Evolutionary conservation across 768 basidiomycete species (phyloP).

Genomic region (Imleria badia): DNA sequence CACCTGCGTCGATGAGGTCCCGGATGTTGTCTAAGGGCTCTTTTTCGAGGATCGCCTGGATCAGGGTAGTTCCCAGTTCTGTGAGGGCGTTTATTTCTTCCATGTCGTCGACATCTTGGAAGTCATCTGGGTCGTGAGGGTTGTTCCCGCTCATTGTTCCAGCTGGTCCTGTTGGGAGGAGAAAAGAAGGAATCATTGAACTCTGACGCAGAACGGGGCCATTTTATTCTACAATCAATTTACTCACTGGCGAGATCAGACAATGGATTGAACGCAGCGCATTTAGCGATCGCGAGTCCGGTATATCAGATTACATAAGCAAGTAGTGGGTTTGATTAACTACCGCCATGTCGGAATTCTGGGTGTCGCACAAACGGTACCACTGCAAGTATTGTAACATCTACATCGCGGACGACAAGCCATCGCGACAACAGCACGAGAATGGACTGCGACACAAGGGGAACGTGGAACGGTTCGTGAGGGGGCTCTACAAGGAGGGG

Average conservation of each 20-base stretch:
- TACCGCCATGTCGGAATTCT: conserved; percentile 78
- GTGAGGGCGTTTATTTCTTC: conserved; percentile 47
- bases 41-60: conserved; percentile 54
- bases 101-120: conserved; percentile 29
- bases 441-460: conserved; percentile 93
- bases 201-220: not conserved
- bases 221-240: not conserved
- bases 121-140: conserved; percentile 2
- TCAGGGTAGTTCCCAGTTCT: conserved; percentile 57
- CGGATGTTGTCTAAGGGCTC: conserved; percentile 46
- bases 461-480: conserved; percentile 88
- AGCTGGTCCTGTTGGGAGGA: not conserved
- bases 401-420: conserved; percentile 94
- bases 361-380: conserved; percentile 91
- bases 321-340: not conserved
- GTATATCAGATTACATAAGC: conserved; percentile 18
- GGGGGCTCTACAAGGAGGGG: conserved; percentile 90
- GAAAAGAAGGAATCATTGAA: not conserved
- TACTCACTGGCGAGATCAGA: conserved; percentile 1
- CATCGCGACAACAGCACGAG: conserved; percentile 90
- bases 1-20: conserved; percentile 57
- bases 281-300: no score
- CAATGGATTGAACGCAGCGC: not conserved
- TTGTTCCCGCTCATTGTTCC: conserved; percentile 13
- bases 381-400: conserved; percentile 98